These are phyloP conservation scores for Arachnomyces sp. DNA, from an alignment of 2,329 filamentous ascomycete genomes.

Conservation along the genomic window DNA sequence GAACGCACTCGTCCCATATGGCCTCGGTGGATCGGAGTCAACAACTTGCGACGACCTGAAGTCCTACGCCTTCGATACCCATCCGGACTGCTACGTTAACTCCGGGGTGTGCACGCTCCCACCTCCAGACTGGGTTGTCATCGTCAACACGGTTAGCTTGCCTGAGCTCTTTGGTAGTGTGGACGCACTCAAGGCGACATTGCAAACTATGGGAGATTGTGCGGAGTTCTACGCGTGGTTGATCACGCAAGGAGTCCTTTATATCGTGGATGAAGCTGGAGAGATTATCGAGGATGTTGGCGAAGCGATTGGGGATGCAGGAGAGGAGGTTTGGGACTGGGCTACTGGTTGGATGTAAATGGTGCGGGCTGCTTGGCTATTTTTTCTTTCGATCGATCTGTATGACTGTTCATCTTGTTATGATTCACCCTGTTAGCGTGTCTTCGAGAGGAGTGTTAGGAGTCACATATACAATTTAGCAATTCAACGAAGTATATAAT, in stretches of 20 bases:
- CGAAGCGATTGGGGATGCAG: too few relatives aligned
- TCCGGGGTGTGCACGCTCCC: constrained; percentile 17
- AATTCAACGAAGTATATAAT: too few relatives aligned
- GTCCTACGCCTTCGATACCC: constrained; percentile 15
- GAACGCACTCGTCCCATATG: constrained; percentile 16
- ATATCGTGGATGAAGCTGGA: neutral
- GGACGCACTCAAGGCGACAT: constrained; percentile 3
- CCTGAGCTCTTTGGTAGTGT: constrained; percentile 6
- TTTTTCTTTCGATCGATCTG: too few relatives aligned
- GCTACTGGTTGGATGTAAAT: too few relatives aligned
- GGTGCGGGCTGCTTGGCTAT: too few relatives aligned
- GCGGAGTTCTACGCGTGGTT: constrained; percentile 8
- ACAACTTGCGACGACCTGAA: constrained; percentile 13
- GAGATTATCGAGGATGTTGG: neutral
- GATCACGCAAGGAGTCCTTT: constrained; percentile 1
- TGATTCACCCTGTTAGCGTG: too few relatives aligned
- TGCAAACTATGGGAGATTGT: constrained; percentile 5
- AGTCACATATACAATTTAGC: too few relatives aligned
- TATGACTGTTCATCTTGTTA: too few relatives aligned
- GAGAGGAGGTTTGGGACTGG: too few relatives aligned
- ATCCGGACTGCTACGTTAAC: constrained; percentile 17
- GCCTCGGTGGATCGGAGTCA: constrained; percentile 6
- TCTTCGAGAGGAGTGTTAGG: too few relatives aligned
- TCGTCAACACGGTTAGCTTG: constrained; percentile 10
- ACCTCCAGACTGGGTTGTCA: constrained; percentile 14